Evolutionary conservation across 2,329 filamentous ascomycete genomes (phyloP).

Genomic region (Botrytis elliptica): DNA sequence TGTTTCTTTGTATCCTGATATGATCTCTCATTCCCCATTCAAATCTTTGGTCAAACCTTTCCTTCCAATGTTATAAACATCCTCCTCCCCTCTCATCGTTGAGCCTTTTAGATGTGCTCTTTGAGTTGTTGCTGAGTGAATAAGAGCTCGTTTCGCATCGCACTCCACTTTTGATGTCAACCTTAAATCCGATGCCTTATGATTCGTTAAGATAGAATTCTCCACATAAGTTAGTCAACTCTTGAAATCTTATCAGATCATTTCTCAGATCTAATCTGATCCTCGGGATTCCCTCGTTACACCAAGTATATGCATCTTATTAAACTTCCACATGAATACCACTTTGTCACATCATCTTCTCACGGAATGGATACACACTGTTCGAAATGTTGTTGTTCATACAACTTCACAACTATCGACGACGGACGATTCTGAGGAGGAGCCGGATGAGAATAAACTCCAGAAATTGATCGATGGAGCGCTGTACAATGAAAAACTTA

Average conservation of each 20-base stretch:
- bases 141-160: background rate
- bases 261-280: conserved; percentile 16
- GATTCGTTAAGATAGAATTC: background rate
- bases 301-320: background rate
- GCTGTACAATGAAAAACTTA: conserved; percentile 9
- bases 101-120: background rate
- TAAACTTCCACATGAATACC: conserved; percentile 11
- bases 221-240: background rate
- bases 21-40: background rate
- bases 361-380: conserved; percentile 10
- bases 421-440: background rate
- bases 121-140: background rate
- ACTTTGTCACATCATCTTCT: background rate
- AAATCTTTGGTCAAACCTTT: background rate
- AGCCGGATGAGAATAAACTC: background rate
- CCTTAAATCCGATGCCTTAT: background rate
- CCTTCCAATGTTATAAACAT: background rate
- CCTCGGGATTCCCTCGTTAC: background rate
- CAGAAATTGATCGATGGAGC: conserved; percentile 17
- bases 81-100: background rate
- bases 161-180: background rate
- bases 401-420: background rate
- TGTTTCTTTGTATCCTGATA: background rate
- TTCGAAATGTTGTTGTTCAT: background rate
- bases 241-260: conserved; percentile 12